Percentiles rank a stretch among this genome's conserved stretches.
These are phyloP conservation scores for Ustilago shanxiensis DNA, from an alignment of 1,284 basidiomycete genomes.

Conservation along the genomic window DNA sequence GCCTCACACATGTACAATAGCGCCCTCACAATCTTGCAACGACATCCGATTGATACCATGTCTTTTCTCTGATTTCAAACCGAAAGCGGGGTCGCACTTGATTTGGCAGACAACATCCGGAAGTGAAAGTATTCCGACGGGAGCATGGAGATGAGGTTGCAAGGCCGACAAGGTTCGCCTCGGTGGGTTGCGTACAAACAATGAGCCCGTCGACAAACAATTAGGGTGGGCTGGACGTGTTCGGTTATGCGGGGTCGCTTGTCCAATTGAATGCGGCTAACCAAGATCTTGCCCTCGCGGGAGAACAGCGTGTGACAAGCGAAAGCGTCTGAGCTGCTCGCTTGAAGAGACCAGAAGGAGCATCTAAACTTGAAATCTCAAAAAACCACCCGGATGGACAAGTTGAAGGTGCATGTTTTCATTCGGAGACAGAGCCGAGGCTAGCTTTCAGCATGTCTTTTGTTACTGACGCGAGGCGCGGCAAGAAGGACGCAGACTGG, in stretches of 20 bases:
- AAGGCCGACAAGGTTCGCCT: neutral
- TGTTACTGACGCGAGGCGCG: neutral
- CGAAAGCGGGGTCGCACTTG: neutral
- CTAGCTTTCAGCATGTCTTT: neutral
- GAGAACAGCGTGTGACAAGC: neutral
- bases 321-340: neutral
- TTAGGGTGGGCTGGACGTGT: neutral
- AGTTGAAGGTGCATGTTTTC: neutral
- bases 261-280: neutral
- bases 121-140: neutral
- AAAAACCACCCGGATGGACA: neutral
- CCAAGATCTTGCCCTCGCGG: neutral
- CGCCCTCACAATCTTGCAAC: neutral
- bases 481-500: neutral
- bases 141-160: neutral
- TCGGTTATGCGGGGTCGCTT: neutral
- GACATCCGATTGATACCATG: neutral
- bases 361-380: neutral
- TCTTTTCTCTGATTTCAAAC: neutral
- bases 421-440: neutral
- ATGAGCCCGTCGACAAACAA: neutral
- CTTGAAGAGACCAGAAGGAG: neutral
- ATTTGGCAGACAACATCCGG: neutral
- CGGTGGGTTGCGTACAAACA: neutral
- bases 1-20: slow-evolving; percentile 6